Conservation (phyloP, 139 green algal species). For the Chlorella sp. region DNA sequence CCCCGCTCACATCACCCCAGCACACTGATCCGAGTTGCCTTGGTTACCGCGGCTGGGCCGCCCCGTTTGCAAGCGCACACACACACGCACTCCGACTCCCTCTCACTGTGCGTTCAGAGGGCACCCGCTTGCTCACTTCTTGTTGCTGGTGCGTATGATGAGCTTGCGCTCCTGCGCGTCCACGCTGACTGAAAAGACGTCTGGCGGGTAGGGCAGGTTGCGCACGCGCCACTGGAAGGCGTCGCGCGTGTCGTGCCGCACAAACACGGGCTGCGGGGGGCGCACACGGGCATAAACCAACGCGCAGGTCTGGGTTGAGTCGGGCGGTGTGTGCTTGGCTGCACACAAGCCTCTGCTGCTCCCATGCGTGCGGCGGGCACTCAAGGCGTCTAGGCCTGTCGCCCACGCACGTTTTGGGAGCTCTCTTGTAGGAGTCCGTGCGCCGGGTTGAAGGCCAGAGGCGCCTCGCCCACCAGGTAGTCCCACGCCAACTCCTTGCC, state of each 20-base stretch:
- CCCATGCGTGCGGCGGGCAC: no score
- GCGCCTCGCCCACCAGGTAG: constrained; percentile 29
- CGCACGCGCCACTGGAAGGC: constrained; percentile 38
- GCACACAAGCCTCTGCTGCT: no score
- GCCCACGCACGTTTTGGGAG: constrained; percentile 23
- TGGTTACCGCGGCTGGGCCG: no score
- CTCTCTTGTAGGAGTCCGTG: constrained; percentile 21
- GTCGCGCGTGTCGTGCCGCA: constrained; percentile 21
- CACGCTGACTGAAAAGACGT: constrained; percentile 21
- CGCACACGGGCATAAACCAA: neutral
- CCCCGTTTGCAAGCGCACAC: no score
- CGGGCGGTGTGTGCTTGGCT: no score
- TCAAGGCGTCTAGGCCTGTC: neutral
- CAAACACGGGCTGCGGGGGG: constrained; percentile 20
- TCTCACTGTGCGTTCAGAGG: no score
- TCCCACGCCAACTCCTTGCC: constrained; percentile 29
- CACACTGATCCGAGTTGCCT: no score
- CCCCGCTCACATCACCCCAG: no score
- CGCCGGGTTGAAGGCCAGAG: constrained; percentile 8
- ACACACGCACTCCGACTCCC: no score
- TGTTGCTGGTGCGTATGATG: constrained; percentile 38
- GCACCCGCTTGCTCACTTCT: no score
- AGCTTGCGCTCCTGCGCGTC: constrained; percentile 25
- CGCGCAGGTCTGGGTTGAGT: neutral
- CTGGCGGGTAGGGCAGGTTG: constrained; percentile 39